A percentile compares a stretch with the other conserved stretches of the same genome.
These are phyloP conservation scores for Colletotrichum filicis DNA, from an alignment of 2,329 filamentous ascomycete species.

Conservation along the genomic window DNA sequence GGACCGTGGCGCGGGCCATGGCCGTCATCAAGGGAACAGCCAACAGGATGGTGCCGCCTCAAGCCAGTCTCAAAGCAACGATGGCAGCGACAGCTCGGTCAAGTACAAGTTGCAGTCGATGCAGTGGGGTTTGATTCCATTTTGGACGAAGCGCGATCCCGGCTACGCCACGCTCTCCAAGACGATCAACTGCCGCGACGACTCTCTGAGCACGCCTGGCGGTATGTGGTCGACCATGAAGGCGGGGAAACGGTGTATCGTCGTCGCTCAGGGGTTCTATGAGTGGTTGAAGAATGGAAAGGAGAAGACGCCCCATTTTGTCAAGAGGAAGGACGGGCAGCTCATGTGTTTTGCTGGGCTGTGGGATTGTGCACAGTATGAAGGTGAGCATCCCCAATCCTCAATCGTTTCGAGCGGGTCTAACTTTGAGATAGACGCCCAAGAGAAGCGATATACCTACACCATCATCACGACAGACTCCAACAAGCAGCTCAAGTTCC, in stretches of 20 bases:
- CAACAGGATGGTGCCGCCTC: background rate
- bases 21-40: slow-evolving; percentile 37
- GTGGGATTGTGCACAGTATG: slow-evolving; percentile 88
- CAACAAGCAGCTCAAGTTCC: slow-evolving; percentile 83
- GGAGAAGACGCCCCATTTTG: slow-evolving; percentile 86
- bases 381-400: slow-evolving; percentile 61
- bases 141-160: slow-evolving; percentile 88
- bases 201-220: slow-evolving; percentile 78
- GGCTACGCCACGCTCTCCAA: slow-evolving; percentile 82
- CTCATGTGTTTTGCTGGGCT: slow-evolving; percentile 91
- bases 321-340: slow-evolving; percentile 82
- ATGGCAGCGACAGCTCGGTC: slow-evolving; percentile 42
- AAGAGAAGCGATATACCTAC: slow-evolving; percentile 85
- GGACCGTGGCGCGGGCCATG: slow-evolving; percentile 65
- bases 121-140: slow-evolving; percentile 96
- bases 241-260: slow-evolving; percentile 85
- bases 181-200: slow-evolving; percentile 95
- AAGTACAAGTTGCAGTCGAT: slow-evolving; percentile 89
- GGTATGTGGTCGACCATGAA: slow-evolving; percentile 97
- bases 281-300: slow-evolving; percentile 92
- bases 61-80: slow-evolving; percentile 38
- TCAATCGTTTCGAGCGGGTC: background rate
- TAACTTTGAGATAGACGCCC: slow-evolving; percentile 53
- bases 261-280: slow-evolving; percentile 92
- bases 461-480: slow-evolving; percentile 93